Evolutionary conservation across 371 early-diverging fungal species (phyloP).

Genomic region (Mortierella sp.): DNA sequence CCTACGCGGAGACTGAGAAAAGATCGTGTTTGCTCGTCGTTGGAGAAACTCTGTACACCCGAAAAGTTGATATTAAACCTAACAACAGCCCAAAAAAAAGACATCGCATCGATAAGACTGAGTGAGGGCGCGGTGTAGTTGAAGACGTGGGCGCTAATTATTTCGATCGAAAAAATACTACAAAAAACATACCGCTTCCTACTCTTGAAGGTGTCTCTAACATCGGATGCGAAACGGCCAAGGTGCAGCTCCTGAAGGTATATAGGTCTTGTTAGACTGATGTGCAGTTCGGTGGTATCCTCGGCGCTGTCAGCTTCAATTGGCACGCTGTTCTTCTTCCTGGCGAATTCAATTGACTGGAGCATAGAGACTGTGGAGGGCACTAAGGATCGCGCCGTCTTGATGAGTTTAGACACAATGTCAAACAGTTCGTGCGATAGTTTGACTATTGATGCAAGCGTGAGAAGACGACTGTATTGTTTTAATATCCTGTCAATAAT

Average conservation of each 20-base stretch:
- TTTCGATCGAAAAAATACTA: too few relatives aligned
- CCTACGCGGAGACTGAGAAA: conserved; percentile 54
- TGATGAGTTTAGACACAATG: conserved; percentile 26
- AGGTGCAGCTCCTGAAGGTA: conserved; percentile 44
- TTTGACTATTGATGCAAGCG: conserved; percentile 20
- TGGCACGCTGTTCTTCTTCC: neutral
- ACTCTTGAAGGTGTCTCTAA: conserved; percentile 34
- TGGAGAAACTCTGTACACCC: conserved; percentile 46
- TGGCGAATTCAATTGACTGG: conserved; percentile 24
- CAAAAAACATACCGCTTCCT: conserved; percentile 27
- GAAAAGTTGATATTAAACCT: conserved; percentile 50
- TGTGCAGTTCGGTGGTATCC: conserved; percentile 43
- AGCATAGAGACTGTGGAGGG: conserved; percentile 35
- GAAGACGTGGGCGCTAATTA: too few relatives aligned
- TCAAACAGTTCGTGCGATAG: conserved; percentile 39
- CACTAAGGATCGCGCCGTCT: conserved; percentile 19
- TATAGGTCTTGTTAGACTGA: conserved; percentile 45
- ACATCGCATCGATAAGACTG: too few relatives aligned
- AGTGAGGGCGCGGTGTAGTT: too few relatives aligned
- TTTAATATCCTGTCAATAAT: neutral
- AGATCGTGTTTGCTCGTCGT: conserved; percentile 48
- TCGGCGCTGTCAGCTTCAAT: conserved; percentile 27
- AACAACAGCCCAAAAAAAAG: neutral
- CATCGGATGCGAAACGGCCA: conserved; percentile 37
- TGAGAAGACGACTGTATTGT: neutral